Evolutionary conservation across 1,139 yeast genomes (phyloP).

Genomic region (Yamadazyma atmosphaerica): DNA sequence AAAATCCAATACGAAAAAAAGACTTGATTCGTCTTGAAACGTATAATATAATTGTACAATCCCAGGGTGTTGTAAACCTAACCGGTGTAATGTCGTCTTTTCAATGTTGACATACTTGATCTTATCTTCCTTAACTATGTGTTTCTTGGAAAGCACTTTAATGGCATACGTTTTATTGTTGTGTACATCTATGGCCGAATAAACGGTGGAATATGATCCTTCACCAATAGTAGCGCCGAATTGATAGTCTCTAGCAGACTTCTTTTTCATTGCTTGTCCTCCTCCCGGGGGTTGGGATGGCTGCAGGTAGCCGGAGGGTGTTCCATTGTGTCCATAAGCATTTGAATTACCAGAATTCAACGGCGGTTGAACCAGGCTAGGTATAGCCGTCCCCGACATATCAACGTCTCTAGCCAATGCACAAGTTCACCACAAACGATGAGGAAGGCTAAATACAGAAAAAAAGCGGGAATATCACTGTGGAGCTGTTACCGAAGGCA

Average conservation of each 20-base stretch:
- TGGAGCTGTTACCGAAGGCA: no score
- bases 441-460: background rate
- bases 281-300: no score
- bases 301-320: no score
- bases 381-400: background rate
- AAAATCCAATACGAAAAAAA: conserved; percentile 74
- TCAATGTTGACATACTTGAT: conserved; percentile 80
- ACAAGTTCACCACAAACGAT: background rate
- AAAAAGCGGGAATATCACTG: no score
- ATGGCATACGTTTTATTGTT: conserved; percentile 66
- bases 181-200: conserved; percentile 62
- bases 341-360: conserved; percentile 2
- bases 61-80: conserved; percentile 66
- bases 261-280: conserved; percentile 13
- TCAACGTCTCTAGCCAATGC: background rate
- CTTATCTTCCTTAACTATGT: conserved; percentile 75
- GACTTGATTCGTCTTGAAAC: conserved; percentile 71
- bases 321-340: no score
- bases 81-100: conserved; percentile 68
- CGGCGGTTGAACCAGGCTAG: background rate
- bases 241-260: conserved; percentile 65
- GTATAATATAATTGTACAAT: conserved; percentile 73
- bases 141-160: conserved; percentile 70
- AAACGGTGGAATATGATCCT: conserved; percentile 80
- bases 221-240: conserved; percentile 75